Conservation (phyloP, 352 stramenopile species). For the Pythium insidiosum region DNA sequence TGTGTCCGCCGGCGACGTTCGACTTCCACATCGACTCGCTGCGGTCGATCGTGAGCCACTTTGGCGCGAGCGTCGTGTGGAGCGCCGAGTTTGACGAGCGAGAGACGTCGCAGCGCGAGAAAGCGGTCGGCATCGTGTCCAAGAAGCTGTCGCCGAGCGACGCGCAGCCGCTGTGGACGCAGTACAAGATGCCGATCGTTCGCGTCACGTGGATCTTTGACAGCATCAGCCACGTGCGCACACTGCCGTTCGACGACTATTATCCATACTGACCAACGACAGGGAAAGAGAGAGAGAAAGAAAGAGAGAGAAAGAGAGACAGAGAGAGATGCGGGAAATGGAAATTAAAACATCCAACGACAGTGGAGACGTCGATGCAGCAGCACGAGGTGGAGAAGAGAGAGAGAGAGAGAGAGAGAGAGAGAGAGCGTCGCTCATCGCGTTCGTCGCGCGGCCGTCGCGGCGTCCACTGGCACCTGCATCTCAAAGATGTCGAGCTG, state of each 20-base stretch:
- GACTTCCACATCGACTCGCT: constrained; percentile 69
- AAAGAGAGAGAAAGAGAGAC: too few species aligned
- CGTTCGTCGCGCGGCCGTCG: constrained; percentile 17
- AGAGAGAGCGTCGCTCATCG: too few species aligned
- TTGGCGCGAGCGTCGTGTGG: constrained; percentile 41
- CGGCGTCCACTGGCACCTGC: constrained; percentile 78
- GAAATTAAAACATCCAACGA: too few species aligned
- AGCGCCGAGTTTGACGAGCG: constrained; percentile 5
- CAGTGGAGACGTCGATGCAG: too few species aligned
- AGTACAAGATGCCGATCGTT: constrained; percentile 77
- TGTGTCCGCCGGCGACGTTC: constrained; percentile 59
- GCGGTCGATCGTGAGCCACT: constrained; percentile 49
- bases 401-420: too few species aligned
- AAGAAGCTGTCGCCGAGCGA: constrained; percentile 47
- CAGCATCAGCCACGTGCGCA: constrained; percentile 78
- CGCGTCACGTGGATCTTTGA: constrained; percentile 85
- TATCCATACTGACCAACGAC: constrained; percentile 78
- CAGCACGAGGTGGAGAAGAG: too few species aligned
- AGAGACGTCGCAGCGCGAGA: constrained; percentile 18
- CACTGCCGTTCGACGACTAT: constrained; percentile 81
- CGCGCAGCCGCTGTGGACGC: constrained; percentile 47
- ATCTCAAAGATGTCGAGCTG: constrained; percentile 88
- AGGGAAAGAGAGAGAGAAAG: too few species aligned
- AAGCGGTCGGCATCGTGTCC: constrained; percentile 62
- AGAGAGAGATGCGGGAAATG: too few species aligned